Evolutionary conservation across 2,329 filamentous ascomycete species (phyloP).

Genomic region (Fusarium miscanthi): DNA sequence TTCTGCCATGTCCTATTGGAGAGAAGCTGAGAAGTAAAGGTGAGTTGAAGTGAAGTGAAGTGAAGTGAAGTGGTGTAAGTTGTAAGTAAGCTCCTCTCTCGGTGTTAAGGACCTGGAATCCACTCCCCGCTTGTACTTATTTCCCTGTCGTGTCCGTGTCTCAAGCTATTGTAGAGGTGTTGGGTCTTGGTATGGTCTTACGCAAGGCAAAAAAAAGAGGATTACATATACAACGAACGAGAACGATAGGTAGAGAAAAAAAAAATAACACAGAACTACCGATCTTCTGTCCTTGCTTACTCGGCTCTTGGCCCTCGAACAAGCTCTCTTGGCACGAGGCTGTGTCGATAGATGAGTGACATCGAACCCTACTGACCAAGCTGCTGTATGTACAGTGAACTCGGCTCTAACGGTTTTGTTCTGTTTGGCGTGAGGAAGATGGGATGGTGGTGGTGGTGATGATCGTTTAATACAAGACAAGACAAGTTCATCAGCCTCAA

Average conservation of each 20-base stretch:
- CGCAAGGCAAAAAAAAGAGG: not conserved
- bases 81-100: not conserved
- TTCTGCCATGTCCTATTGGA: conserved; percentile 6
- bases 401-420: not conserved
- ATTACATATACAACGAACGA: not conserved
- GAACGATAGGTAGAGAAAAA: not conserved
- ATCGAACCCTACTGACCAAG: not conserved
- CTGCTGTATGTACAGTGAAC: not conserved
- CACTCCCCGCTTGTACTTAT: conserved; percentile 22
- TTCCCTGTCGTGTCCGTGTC: conserved; percentile 16
- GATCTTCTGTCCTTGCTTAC: not conserved
- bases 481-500: conserved; percentile 30
- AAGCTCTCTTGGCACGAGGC: conserved; percentile 29
- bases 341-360: conserved; percentile 26
- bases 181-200: conserved; percentile 20
- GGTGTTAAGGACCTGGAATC: conserved; percentile 3
- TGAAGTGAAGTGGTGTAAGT: conserved; percentile 1
- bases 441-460: not conserved
- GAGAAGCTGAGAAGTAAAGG: not conserved
- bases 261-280: conserved; percentile 11
- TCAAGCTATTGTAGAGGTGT: conserved; percentile 8
- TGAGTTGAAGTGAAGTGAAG: not conserved
- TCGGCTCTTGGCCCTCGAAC: conserved; percentile 12
- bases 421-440: not conserved
- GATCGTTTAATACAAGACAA: not conserved